phyloP scores from a whole-genome alignment of 1,139 yeast genomes.

The Debaryomyces fabryi region DNA sequence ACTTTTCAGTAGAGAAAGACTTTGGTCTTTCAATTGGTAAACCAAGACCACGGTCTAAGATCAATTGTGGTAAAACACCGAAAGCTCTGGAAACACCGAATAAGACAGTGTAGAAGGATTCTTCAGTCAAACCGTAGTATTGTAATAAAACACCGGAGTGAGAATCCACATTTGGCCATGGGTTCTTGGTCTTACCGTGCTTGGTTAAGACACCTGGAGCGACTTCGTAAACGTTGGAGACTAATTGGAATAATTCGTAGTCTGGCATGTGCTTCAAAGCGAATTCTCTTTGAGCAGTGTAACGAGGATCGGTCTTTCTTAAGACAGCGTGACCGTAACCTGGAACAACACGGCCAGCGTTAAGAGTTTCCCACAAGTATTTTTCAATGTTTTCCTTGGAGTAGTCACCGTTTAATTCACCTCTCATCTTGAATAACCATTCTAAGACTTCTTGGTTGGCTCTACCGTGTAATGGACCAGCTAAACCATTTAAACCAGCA shows the following conservation, averaged over 20 bases:
- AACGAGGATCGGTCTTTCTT: slow-evolving; percentile 97
- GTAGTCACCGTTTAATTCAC: slow-evolving; percentile 71
- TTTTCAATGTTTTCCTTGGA: slow-evolving; percentile 77
- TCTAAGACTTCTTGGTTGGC: slow-evolving; percentile 98
- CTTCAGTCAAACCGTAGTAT: slow-evolving; percentile 95
- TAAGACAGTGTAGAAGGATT: slow-evolving; percentile 94
- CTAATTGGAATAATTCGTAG: slow-evolving; percentile 88
- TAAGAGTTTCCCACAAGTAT: slow-evolving; percentile 89
- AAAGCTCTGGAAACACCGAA: slow-evolving; percentile 98
- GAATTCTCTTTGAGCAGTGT: slow-evolving; percentile 95
- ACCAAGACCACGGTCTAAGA: slow-evolving; percentile 95
- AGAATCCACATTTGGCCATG: slow-evolving; percentile 98
- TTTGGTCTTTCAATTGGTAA: slow-evolving; percentile 97
- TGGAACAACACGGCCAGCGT: slow-evolving; percentile 94
- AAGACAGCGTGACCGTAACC: slow-evolving; percentile 98
- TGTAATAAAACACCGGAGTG: slow-evolving; percentile 97
- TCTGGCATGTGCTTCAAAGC: slow-evolving; percentile 98
- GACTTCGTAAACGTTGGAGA: slow-evolving; percentile 86
- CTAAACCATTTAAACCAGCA: slow-evolving; percentile 95
- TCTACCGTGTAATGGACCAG: slow-evolving; percentile 98
- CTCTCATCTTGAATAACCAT: slow-evolving; percentile 84
- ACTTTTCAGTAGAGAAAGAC: slow-evolving; percentile 80
- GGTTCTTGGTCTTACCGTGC: slow-evolving; percentile 98
- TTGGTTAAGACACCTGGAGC: slow-evolving; percentile 94
- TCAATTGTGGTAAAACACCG: slow-evolving; percentile 96